Evolutionary conservation across 192 early-diverging fungal species (phyloP).

Genomic region (Gaertneriomyces sp.): DNA sequence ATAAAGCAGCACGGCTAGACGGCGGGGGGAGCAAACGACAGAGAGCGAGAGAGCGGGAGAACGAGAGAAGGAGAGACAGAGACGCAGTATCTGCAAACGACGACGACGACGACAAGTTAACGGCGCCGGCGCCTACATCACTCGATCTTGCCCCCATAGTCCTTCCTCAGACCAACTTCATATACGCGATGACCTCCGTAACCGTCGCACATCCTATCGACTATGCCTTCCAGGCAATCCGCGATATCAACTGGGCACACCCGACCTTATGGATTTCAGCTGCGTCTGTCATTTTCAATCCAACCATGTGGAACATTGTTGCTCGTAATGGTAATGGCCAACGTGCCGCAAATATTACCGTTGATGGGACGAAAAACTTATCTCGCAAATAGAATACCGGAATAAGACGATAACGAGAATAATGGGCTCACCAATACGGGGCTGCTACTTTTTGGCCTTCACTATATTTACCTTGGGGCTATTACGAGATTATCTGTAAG

Average conservation of each 20-base stretch:
- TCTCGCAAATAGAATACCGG: constrained; percentile 61
- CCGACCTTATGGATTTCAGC: constrained; percentile 65
- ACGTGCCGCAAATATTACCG: too few relatives aligned
- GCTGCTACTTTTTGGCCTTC: constrained; percentile 78
- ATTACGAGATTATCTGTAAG: constrained; percentile 71
- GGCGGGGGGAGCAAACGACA: too few relatives aligned
- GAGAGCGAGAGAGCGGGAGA: too few relatives aligned
- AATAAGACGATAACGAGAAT: constrained; percentile 67
- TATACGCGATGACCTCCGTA: constrained; percentile 1
- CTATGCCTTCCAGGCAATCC: constrained; percentile 24
- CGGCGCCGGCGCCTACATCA: too few relatives aligned
- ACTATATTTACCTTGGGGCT: constrained; percentile 81
- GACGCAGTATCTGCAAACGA: too few relatives aligned
- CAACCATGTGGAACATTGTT: constrained; percentile 85
- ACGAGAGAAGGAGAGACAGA: too few relatives aligned
- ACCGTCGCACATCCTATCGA: constrained; percentile 12
- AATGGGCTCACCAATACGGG: constrained; percentile 63
- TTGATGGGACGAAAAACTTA: neutral
- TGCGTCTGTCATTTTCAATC: constrained; percentile 79
- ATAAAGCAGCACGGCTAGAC: too few relatives aligned
- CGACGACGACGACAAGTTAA: too few relatives aligned
- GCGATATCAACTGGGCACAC: constrained; percentile 58
- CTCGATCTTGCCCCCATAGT: too few relatives aligned
- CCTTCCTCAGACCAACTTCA: too few relatives aligned
- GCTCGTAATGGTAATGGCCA: constrained; percentile 63